phyloP scores from a whole-genome alignment of 1,284 basidiomycete genomes.

The Melampsora americana region DNA sequence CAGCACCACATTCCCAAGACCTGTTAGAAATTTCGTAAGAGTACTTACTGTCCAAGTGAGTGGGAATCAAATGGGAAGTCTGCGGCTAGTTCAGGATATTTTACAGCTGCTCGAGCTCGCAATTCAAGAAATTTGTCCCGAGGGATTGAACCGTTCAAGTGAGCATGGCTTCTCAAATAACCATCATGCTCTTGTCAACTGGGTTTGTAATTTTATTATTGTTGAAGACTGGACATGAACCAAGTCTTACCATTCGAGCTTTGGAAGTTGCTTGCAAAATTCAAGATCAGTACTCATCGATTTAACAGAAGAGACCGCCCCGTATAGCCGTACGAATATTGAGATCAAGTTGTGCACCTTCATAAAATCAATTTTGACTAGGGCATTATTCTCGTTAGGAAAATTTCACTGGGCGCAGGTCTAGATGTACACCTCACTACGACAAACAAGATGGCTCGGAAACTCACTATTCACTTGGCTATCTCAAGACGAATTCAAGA shows the following conservation, averaged over 20 bases:
- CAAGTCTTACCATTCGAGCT: conserved; percentile 24
- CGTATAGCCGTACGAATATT: no score
- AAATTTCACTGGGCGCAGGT: no score
- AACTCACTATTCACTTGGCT: no score
- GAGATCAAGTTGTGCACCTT: no score
- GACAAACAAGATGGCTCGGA: no score
- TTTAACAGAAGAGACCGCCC: no score
- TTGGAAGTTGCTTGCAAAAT: conserved; percentile 23
- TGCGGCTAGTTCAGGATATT: conserved; percentile 5
- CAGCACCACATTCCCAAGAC: no score
- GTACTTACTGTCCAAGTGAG: background rate
- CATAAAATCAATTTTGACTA: no score
- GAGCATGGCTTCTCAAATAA: conserved; percentile 23
- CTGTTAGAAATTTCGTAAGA: no score
- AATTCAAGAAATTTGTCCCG: conserved; percentile 22
- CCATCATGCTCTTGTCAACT: background rate
- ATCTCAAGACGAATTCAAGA: no score
- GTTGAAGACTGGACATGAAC: background rate
- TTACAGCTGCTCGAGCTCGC: conserved; percentile 1
- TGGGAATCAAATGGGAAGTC: conserved; percentile 15
- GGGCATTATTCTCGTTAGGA: no score
- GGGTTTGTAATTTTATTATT: background rate
- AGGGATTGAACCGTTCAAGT: conserved; percentile 40
- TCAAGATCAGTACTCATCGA: background rate
- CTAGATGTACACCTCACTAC: no score